Base-by-base conservation (phyloP, 495 filamentous ascomycete genomes). In the Penicillium malachiteum region DNA sequence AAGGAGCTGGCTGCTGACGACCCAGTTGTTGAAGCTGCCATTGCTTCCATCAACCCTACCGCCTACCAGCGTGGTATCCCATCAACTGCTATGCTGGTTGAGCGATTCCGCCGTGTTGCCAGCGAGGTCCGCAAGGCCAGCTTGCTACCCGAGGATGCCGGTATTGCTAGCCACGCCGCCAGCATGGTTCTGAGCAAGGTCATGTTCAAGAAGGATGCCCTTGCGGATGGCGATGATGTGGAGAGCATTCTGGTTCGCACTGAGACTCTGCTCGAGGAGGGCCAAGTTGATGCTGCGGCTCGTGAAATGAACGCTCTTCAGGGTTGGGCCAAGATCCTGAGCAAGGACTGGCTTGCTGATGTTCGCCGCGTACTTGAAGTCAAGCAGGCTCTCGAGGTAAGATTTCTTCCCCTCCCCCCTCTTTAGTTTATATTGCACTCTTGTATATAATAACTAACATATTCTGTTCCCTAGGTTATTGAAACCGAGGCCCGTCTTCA, bases 81-180 rank as follows among this genome's bases (percentile, higher is more conserved):
- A 21, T 91, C 89, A 2, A 75, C 86, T 0, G 76, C 89, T 5
- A 87, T 93, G 70, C 86, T 98, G 16, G 86, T 97, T 52, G 94
- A 97, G 70, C 88, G 93, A 50, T 98, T 98, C 86, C 88, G 94
- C 41, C 87, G 90, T 35, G 93, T 98, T n/a, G 89, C 93, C 9
- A 76, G 78, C 52, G 95, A 97, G 76, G 94, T 97, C 16, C 84
- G 95, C 59, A 97, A 97, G 79, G 93, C 94, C 17, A 86, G 87
- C 43, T 79, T 97, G 17, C 78, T 98, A 12, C 94, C 94, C 16
- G 91, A 95, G 48, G 86, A 96, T 60, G 94, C 95, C 3, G 94
- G 94, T 54, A 89, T 97, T 17, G 92, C 94, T 12, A 91, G 88
- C 64, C 94, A 97, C 69, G 90, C 92, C 1, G 89, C 89, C 11